phyloP scores from a whole-genome alignment of 192 early-diverging fungal species.

The Irineochytrium annulatum region DNA sequence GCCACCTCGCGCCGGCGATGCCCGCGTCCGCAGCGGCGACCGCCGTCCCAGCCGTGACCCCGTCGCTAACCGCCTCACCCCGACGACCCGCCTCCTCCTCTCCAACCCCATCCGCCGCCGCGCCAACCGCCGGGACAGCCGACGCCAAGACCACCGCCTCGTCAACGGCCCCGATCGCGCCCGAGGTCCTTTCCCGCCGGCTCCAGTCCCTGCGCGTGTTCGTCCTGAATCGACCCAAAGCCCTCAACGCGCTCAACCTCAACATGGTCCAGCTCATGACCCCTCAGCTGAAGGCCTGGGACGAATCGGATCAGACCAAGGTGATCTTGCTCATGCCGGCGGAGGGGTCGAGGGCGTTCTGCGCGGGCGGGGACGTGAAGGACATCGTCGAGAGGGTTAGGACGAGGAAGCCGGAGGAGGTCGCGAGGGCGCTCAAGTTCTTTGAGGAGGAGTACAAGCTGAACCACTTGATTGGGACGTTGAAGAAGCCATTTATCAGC shows the following conservation, averaged over 20 bases:
- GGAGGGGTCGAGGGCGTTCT: conserved; percentile 72
- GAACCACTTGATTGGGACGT: conserved; percentile 87
- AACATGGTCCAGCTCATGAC: conserved; percentile 80
- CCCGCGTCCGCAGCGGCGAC: too few relatives aligned
- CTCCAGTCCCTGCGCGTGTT: conserved; percentile 38
- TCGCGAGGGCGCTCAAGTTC: conserved; percentile 62
- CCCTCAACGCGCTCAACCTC: conserved; percentile 80
- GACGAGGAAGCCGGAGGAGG: conserved; percentile 29
- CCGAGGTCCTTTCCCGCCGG: conserved; percentile 37
- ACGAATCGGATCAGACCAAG: conserved; percentile 80
- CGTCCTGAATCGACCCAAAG: conserved; percentile 61
- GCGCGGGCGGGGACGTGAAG: conserved; percentile 73
- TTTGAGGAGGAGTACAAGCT: conserved; percentile 90
- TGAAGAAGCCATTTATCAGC: conserved; percentile 82
- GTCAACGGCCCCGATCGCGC: background rate
- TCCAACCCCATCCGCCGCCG: too few relatives aligned
- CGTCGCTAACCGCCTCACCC: too few relatives aligned
- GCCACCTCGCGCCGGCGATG: too few relatives aligned
- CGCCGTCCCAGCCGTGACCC: too few relatives aligned
- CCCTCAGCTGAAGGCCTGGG: conserved; percentile 82
- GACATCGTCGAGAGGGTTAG: conserved; percentile 12
- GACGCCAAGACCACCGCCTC: background rate
- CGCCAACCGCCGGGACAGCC: too few relatives aligned
- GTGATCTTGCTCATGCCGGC: conserved; percentile 78
- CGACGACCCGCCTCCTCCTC: too few relatives aligned